Conservation (phyloP, 257 asterid genomes). For the Echium plantagineum region DNA sequence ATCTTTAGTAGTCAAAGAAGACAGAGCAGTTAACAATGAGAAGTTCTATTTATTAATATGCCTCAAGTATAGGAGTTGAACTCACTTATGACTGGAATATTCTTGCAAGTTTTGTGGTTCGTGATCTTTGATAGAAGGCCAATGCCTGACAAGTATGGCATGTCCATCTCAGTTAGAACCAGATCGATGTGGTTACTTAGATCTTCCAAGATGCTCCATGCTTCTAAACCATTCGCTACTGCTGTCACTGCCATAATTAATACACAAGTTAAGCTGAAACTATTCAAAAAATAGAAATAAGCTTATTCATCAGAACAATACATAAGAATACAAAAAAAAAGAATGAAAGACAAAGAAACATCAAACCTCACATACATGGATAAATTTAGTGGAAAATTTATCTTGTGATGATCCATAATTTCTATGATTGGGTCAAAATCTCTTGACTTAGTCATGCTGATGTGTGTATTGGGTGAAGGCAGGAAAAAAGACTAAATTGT, state of each 20-base stretch:
- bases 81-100: conserved; percentile 40
- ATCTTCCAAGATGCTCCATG: conserved; percentile 34
- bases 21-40: background rate
- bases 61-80: background rate
- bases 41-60: background rate
- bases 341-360: background rate
- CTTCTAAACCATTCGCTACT: conserved; percentile 35
- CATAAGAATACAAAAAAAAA: background rate
- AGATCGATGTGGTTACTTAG: conserved; percentile 32
- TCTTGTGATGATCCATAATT: too few relatives aligned
- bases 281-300: background rate
- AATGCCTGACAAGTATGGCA: conserved; percentile 36
- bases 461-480: background rate
- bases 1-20: conserved; percentile 19
- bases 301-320: conserved; percentile 1
- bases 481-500: too few relatives aligned
- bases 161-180: conserved; percentile 31
- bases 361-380: background rate
- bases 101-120: conserved; percentile 40
- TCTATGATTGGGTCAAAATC: too few relatives aligned
- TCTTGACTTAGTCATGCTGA: too few relatives aligned
- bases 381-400: too few relatives aligned
- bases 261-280: background rate
- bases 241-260: conserved; percentile 25
- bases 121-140: conserved; percentile 31